Evolutionary conservation across 176 grass and related monocot species (phyloP), one percentile per base, ranked within the genome.

Genomic region (Poa annua): DNA sequence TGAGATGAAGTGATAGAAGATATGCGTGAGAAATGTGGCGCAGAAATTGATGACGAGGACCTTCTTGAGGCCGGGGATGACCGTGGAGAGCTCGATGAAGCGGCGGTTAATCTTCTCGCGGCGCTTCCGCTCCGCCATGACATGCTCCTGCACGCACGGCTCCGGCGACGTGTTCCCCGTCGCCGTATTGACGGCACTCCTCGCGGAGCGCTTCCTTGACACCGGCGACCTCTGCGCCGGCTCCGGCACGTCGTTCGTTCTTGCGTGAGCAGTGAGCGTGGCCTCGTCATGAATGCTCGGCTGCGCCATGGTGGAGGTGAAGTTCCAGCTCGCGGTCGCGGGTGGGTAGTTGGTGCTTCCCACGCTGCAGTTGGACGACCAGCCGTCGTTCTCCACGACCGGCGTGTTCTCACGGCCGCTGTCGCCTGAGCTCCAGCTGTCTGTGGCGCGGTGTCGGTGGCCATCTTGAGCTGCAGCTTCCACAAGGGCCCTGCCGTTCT

Each of bases 1-100:
- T 62, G 56, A 25, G 22, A 10, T 25, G 21, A 62, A 26, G 57
- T 29, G 57, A 4, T 10, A 33, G 2, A 0, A 35, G 19, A 24
- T 36, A 21, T 35, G 59, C 35, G 16, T 1, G 20, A 72, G 41
- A 60, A 75, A 64, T 32, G 38, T n/a, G 15, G 42, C 38, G 7
- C 1, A 19, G 79, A 61, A 15, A 11, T 55, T 25, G 1, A 21
- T 12, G 86, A 92, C 5, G 7, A 22, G n/a, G 86, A 92, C 93
- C 93, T 96, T 96, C 66, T 96, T 96, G 19, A 92, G 88, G 57
- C 71, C 80, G 15, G 93, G 93, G 71, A 96, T 96, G 54, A 91
- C 68, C 33, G 86, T 84, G 61, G 90, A 92, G 75, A 92, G 90
- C 76, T 93, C 93, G 68, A 92, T 82, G 80, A 92, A 96, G 3